Percentiles rank a stretch among this genome's conserved stretches.
These are phyloP conservation scores for Penicillium sp. DNA, from an alignment of 2,329 filamentous ascomycete species.

Conservation along the genomic window DNA sequence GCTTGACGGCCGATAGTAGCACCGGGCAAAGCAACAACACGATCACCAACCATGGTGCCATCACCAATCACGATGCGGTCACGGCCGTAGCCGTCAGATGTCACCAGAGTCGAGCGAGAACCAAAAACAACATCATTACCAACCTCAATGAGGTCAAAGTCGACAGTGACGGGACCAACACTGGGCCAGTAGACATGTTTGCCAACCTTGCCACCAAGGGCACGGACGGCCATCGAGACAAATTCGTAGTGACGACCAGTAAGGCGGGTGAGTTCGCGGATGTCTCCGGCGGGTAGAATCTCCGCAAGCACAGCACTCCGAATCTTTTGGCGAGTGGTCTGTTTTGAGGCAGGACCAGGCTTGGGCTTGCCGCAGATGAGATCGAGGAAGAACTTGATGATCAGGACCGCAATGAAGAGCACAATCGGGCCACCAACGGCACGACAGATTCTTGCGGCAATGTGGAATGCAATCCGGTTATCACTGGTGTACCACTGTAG, in stretches of 20 bases:
- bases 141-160: conserved; percentile 56
- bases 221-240: conserved; percentile 51
- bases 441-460: conserved; percentile 18
- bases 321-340: conserved; percentile 16
- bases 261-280: conserved; percentile 51
- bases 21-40: conserved; percentile 54
- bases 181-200: conserved; percentile 58
- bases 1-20: conserved; percentile 50
- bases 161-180: conserved; percentile 53
- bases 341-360: conserved; percentile 18
- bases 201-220: conserved; percentile 52
- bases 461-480: conserved; percentile 19
- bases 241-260: conserved; percentile 57
- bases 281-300: conserved; percentile 45
- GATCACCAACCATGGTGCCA: conserved; percentile 57
- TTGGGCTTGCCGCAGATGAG: conserved; percentile 20
- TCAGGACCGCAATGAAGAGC: conserved; percentile 12
- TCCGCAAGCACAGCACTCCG: conserved; percentile 17
- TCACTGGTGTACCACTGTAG: conserved; percentile 18
- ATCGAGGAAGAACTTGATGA: conserved; percentile 14
- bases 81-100: conserved; percentile 52
- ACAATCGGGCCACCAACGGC: conserved; percentile 17
- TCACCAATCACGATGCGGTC: conserved; percentile 49
- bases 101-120: conserved; percentile 54
- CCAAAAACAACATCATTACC: conserved; percentile 61